Evolutionary conservation across 1,139 yeast species (phyloP), one percentile per base, ranked within the genome.

Genomic region (Eremothecium coryli): DNA sequence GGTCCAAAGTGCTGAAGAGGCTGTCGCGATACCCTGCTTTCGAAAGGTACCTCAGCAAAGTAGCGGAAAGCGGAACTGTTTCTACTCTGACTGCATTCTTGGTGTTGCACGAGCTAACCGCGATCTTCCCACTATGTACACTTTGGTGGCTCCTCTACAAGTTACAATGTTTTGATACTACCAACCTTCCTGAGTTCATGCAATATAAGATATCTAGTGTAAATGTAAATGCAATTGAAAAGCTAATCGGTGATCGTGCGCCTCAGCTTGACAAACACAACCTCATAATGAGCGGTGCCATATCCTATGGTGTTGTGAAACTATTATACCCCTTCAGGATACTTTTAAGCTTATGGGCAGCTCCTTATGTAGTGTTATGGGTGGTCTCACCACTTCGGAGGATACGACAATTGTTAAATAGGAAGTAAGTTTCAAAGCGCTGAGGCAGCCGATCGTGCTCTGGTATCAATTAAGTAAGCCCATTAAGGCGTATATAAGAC

Each of bases 31-130:
- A 45, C 22, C 56, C 55, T 4, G 43, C 34, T 26, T 52, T 48
- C 32, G 32, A 41, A 4, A 36, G 35, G 7, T 56, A 50, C 33
- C 47, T 54, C 29, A 40, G 48, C 29, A 44, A 39, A 15, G 38
- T 56, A 13, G 39, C 51, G 11, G 45, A 51, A 25, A 44, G 54
- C 33, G 82, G 86, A 0, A 86, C 93, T 2, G 62, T 78, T 5
- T 67, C 84, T 1, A 81, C 81, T 45, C 66, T 79, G n/a, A 68
- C 82, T 0, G 69, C 94, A 3, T 84, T 88, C 48, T 56, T 82
- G 8, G 60, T 86, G 2, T 64, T 88, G n/a, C 97, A 88, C 52
- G 96, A 88, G 54, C 48, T 84, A 29, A 71, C 95, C 0, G 95
- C 96, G 2, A 68, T 88, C 4, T 70, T 76, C 5, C 96, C 96